Evolutionary conservation across 2,329 filamentous ascomycete genomes (phyloP).

Genomic region (Trichoderma cornu-damae): DNA sequence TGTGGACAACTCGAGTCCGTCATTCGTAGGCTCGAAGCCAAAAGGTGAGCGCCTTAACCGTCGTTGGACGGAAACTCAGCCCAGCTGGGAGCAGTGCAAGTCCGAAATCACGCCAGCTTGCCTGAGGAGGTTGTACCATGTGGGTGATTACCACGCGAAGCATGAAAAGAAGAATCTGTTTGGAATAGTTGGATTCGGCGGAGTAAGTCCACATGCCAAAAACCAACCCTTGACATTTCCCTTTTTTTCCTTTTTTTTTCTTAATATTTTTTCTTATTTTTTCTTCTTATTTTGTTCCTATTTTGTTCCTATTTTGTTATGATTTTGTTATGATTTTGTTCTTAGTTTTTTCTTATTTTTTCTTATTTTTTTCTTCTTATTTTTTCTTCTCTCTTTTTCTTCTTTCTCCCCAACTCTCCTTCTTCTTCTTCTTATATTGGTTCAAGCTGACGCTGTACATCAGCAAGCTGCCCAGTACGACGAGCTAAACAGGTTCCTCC

Average conservation of each 20-base stretch:
- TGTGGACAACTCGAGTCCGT: not conserved
- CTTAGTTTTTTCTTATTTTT: too few relatives aligned
- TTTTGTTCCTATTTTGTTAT: too few relatives aligned
- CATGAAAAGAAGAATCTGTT: slow-evolving; percentile 58
- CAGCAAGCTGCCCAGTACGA: slow-evolving; percentile 47
- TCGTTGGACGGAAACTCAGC: not conserved
- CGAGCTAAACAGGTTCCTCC: slow-evolving; percentile 54
- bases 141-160: slow-evolving; percentile 44
- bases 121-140: slow-evolving; percentile 41
- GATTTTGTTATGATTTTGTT: too few relatives aligned
- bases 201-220: slow-evolving; percentile 26
- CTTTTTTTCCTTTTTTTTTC: too few relatives aligned
- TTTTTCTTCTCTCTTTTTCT: too few relatives aligned
- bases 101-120: slow-evolving; percentile 40
- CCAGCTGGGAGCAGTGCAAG: slow-evolving; percentile 32
- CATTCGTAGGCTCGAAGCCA: not conserved
- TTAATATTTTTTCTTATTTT: too few relatives aligned
- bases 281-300: too few relatives aligned
- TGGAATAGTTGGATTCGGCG: slow-evolving; percentile 51
- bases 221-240: not conserved
- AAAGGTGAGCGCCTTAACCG: not conserved
- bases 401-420: too few relatives aligned
- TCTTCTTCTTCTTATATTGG: too few relatives aligned
- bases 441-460: not conserved
- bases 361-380: too few relatives aligned